Evolutionary conservation across 2,329 filamentous ascomycete species (phyloP).

Genomic region (Alternaria sp.): DNA sequence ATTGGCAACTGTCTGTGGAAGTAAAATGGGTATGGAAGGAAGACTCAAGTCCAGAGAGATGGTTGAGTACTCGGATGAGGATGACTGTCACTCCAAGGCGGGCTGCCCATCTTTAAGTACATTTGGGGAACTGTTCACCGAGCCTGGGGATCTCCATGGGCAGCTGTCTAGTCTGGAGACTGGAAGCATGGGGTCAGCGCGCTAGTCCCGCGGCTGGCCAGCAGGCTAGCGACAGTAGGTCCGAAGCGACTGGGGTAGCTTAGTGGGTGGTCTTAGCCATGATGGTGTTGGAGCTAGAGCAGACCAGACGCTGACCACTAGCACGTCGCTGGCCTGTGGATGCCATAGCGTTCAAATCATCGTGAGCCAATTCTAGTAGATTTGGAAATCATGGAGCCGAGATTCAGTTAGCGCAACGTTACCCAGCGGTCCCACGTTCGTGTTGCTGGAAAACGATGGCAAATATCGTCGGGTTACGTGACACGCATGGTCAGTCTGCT

Average conservation of each 20-base stretch:
- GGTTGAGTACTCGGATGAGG: conserved; percentile 15
- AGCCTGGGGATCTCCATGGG: conserved; percentile 29
- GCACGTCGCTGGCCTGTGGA: conserved; percentile 13
- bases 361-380: conserved; percentile 1
- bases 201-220: conserved; percentile 25
- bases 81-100: conserved; percentile 6
- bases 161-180: conserved; percentile 26
- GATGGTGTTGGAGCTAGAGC: conserved; percentile 22
- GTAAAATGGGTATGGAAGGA: conserved; percentile 2
- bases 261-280: conserved; percentile 6
- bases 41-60: conserved; percentile 4
- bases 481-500: neutral
- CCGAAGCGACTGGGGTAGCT: conserved; percentile 17
- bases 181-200: conserved; percentile 28
- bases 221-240: conserved; percentile 17
- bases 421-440: neutral
- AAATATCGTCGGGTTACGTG: conserved; percentile 1
- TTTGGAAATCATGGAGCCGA: conserved; percentile 1
- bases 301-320: conserved; percentile 22
- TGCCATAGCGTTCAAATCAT: conserved; percentile 8
- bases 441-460: neutral
- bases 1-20: conserved; percentile 15
- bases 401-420: conserved; percentile 2
- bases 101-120: conserved; percentile 30
- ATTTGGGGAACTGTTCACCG: conserved; percentile 18